These are phyloP conservation scores for Turritis glabra DNA, from an alignment of 345 rosid species.

Conservation along the genomic window DNA sequence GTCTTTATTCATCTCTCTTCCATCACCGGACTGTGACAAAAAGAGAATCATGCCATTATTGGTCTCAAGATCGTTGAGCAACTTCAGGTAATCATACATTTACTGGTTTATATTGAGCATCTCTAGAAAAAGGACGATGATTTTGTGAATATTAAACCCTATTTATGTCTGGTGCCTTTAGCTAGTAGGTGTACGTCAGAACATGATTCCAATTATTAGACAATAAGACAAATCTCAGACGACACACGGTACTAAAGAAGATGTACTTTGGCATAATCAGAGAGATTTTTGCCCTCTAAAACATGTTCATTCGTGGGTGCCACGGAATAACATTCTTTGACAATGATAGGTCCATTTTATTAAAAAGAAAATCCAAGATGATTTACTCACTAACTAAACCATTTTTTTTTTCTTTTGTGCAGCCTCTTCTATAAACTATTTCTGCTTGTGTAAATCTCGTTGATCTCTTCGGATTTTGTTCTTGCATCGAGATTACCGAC, in stretches of 20 bases:
- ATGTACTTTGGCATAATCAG: conserved; percentile 33
- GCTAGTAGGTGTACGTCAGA: conserved; percentile 37
- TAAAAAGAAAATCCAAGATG: not conserved
- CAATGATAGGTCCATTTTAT: conserved; percentile 2
- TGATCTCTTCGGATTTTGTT: conserved; percentile 26
- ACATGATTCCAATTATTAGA: conserved; percentile 37
- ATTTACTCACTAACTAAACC: not conserved
- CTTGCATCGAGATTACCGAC: not conserved
- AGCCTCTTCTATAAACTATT: conserved; percentile 8
- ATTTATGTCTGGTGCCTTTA: conserved; percentile 12
- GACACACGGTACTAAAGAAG: conserved; percentile 25
- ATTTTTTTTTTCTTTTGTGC: not conserved
- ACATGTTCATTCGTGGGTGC: conserved; percentile 17
- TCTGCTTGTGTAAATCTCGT: not conserved
- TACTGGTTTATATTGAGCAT: conserved; percentile 40
- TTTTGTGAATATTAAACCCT: conserved; percentile 27
- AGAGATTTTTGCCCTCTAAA: conserved; percentile 3
- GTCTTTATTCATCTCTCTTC: not conserved
- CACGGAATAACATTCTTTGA: conserved; percentile 36
- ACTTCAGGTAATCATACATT: conserved; percentile 19
- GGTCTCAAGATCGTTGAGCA: conserved; percentile 29
- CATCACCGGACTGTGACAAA: conserved; percentile 19
- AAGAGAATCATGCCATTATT: conserved; percentile 30
- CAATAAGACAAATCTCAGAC: conserved; percentile 28
- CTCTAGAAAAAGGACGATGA: conserved; percentile 13